phyloP scores from a whole-genome alignment of 2,329 filamentous ascomycete species.

The Fulvia fulva region DNA sequence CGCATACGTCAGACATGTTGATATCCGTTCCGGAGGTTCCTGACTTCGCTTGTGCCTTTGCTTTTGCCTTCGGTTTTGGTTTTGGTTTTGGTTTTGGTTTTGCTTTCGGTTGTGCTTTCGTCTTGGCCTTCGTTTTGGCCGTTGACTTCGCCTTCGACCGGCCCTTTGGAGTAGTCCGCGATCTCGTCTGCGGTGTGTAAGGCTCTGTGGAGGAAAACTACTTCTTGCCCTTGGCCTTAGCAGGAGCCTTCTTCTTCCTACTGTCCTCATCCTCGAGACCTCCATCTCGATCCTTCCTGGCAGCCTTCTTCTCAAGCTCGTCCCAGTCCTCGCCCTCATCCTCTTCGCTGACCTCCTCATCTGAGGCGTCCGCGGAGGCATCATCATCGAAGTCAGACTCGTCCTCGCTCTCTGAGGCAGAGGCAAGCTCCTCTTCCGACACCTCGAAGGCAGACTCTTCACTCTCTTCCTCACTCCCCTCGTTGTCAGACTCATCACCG shows the following conservation, averaged over 20 bases:
- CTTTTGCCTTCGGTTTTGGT: too few relatives aligned
- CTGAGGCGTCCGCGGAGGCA: constrained; percentile 74
- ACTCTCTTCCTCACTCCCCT: constrained; percentile 70
- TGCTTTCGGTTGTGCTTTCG: not conserved
- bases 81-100: not conserved
- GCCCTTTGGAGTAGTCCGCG: too few relatives aligned
- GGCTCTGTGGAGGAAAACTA: not conserved
- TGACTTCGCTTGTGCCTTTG: not conserved
- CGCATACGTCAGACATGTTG: not conserved
- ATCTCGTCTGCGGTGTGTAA: not conserved
- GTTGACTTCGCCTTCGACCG: too few relatives aligned
- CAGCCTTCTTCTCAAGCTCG: constrained; percentile 82
- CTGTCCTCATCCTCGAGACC: constrained; percentile 53
- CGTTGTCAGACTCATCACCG: constrained; percentile 79
- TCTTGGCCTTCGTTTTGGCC: too few relatives aligned
- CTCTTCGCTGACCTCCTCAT: constrained; percentile 54
- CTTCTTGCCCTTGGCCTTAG: constrained; percentile 17
- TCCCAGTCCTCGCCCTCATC: constrained; percentile 88
- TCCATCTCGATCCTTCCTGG: constrained; percentile 57
- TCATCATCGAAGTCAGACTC: constrained; percentile 94
- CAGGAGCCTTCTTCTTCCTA: constrained; percentile 49
- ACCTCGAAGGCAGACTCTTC: constrained; percentile 93
- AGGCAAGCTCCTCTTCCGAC: constrained; percentile 72
- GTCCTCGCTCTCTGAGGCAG: constrained; percentile 77
- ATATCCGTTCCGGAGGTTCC: not conserved